Percentiles rank a stretch among this genome's conserved stretches.
Evolutionary conservation across 768 basidiomycete genomes (phyloP).

Genomic region (Tremella fuciformis): DNA sequence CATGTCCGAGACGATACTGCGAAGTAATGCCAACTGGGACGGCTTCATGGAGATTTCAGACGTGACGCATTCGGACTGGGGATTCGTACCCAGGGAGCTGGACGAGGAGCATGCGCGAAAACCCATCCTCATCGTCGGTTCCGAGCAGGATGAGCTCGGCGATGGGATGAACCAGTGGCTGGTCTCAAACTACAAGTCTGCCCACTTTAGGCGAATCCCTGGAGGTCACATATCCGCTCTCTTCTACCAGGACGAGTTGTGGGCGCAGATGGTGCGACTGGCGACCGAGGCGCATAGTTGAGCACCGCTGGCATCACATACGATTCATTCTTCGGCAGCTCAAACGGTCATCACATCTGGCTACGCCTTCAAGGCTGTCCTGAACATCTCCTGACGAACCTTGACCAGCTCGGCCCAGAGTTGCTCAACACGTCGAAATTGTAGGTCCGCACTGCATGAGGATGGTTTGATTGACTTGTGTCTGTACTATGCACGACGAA

Average conservation of each 20-base stretch:
- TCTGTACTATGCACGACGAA: too few species aligned
- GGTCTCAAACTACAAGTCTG: background rate
- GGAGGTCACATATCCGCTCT: background rate
- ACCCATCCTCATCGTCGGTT: background rate
- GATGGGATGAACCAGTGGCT: background rate
- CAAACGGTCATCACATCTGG: too few species aligned
- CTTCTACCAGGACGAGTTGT: conserved; percentile 2
- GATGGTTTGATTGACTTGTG: too few species aligned
- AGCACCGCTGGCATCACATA: too few species aligned
- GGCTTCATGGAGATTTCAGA: conserved; percentile 1
- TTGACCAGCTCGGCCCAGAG: too few species aligned
- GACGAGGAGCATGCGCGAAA: background rate
- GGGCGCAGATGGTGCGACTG: too few species aligned
- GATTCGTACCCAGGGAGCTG: background rate
- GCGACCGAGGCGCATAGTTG: too few species aligned
- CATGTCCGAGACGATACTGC: background rate
- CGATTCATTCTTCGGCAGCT: too few species aligned
- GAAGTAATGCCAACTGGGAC: background rate
- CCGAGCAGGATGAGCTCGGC: background rate
- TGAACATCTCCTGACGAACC: too few species aligned
- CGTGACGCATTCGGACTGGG: background rate
- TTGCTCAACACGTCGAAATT: too few species aligned
- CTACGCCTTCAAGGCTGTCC: too few species aligned
- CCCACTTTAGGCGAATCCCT: background rate
- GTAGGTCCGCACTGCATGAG: too few species aligned